Percentiles rank a stretch among this genome's conserved stretches.
Evolutionary conservation across 331 rosid genomes (phyloP).

Genomic region (Malus hybrid): DNA sequence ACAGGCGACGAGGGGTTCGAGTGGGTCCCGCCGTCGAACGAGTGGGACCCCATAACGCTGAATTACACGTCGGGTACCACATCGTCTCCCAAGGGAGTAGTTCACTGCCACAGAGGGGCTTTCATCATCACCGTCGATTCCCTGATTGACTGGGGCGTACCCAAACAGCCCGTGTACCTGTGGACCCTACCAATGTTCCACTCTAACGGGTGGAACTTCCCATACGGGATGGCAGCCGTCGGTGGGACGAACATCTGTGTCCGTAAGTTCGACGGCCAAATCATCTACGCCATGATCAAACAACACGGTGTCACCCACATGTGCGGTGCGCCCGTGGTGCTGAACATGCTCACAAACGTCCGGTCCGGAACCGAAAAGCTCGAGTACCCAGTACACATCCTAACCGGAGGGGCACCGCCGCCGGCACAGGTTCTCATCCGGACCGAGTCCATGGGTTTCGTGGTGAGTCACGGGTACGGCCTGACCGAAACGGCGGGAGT

Average conservation of each 20-base stretch:
- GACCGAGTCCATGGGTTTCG: conserved; percentile 39
- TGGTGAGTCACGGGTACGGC: conserved; percentile 50
- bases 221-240: conserved; percentile 47
- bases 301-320: conserved; percentile 42
- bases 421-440: conserved; percentile 29
- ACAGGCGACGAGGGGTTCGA: conserved; percentile 32
- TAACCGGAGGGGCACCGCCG: conserved; percentile 54
- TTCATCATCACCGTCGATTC: conserved; percentile 30
- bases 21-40: conserved; percentile 38
- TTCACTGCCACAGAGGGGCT: conserved; percentile 41
- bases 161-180: conserved; percentile 28
- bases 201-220: conserved; percentile 52
- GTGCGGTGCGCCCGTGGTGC: conserved; percentile 69
- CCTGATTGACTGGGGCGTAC: conserved; percentile 36
- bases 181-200: conserved; percentile 64
- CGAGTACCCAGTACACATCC: conserved; percentile 20
- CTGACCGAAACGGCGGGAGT: conserved; percentile 46
- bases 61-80: conserved; percentile 70
- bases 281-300: conserved; percentile 25
- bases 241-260: conserved; percentile 52
- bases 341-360: conserved; percentile 34
- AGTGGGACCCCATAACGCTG: conserved; percentile 51
- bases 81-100: conserved; percentile 54
- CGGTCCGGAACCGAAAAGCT: neutral
- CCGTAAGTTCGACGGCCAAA: conserved; percentile 34